These are phyloP conservation scores for Yarrowia osloensis DNA, from an alignment of 805 yeast species.

Conservation along the genomic window DNA sequence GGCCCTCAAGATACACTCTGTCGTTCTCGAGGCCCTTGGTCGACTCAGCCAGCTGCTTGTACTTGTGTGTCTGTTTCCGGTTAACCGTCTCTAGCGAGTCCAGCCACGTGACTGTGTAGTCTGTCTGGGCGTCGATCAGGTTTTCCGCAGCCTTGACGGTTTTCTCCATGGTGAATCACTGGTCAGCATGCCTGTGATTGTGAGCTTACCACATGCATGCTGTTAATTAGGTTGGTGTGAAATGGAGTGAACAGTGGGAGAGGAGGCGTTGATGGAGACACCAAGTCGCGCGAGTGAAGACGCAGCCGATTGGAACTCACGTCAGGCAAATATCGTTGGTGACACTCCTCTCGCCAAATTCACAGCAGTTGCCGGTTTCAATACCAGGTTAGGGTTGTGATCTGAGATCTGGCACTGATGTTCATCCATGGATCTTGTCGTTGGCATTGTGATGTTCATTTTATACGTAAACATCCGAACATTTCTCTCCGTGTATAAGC, in stretches of 20 bases:
- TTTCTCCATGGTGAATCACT: constrained; percentile 28
- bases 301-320: too few species aligned
- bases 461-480: too few species aligned
- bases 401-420: not conserved
- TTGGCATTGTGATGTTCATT: too few species aligned
- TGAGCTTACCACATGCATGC: constrained; percentile 3
- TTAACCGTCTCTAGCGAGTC: constrained; percentile 37
- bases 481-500: too few species aligned
- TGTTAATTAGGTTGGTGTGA: not conserved
- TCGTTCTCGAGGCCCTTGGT: constrained; percentile 34
- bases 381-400: not conserved
- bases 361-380: not conserved
- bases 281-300: too few species aligned
- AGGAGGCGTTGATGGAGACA: too few species aligned
- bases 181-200: not conserved
- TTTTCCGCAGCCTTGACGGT: constrained; percentile 34
- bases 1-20: constrained; percentile 28
- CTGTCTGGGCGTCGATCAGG: constrained; percentile 36
- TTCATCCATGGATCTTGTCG: too few species aligned
- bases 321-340: too few species aligned
- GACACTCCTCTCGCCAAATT: not conserved
- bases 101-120: constrained; percentile 34
- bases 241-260: too few species aligned
- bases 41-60: constrained; percentile 36
- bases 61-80: constrained; percentile 36